phyloP scores from a whole-genome alignment of 768 basidiomycete species.

The Sutorius australiensis region DNA sequence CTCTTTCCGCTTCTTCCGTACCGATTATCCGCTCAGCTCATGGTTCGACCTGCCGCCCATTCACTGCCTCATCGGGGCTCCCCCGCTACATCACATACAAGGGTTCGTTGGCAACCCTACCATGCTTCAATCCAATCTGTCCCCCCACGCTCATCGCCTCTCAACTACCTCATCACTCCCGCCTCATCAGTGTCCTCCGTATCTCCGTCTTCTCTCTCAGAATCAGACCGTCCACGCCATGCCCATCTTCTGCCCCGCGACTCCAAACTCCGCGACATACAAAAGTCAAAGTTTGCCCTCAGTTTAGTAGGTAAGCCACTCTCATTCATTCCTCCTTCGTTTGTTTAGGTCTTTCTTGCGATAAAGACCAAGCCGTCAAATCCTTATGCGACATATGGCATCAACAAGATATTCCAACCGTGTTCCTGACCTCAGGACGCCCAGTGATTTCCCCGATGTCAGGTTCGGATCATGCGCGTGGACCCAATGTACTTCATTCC shows the following conservation, averaged over 20 bases:
- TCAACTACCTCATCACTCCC: conserved; percentile 55
- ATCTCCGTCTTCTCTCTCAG: conserved; percentile 39
- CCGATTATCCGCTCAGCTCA: conserved; percentile 12
- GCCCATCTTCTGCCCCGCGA: conserved; percentile 35
- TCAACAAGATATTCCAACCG: conserved; percentile 65
- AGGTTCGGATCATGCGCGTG: conserved; percentile 8
- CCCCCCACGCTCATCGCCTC: conserved; percentile 31
- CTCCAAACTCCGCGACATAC: conserved; percentile 39
- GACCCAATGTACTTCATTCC: not conserved
- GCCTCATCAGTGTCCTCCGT: conserved; percentile 50
- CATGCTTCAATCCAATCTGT: conserved; percentile 41
- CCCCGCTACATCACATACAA: conserved; percentile 55
- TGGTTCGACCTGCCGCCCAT: conserved; percentile 39
- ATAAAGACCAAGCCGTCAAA: conserved; percentile 73
- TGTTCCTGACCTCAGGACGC: conserved; percentile 43
- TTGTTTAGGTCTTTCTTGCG: conserved; percentile 9
- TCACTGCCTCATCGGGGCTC: conserved; percentile 69
- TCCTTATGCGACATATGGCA: conserved; percentile 78
- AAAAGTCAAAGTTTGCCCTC: conserved; percentile 62
- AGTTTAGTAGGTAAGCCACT: conserved; percentile 63
- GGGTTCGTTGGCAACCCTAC: conserved; percentile 83
- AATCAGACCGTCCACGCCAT: conserved; percentile 30
- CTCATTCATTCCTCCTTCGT: not conserved
- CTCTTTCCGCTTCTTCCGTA: conserved; percentile 1
- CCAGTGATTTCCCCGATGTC: conserved; percentile 20